Base-by-base conservation (phyloP, 768 basidiomycete genomes). In the Rhodotorula graminis region DNA sequence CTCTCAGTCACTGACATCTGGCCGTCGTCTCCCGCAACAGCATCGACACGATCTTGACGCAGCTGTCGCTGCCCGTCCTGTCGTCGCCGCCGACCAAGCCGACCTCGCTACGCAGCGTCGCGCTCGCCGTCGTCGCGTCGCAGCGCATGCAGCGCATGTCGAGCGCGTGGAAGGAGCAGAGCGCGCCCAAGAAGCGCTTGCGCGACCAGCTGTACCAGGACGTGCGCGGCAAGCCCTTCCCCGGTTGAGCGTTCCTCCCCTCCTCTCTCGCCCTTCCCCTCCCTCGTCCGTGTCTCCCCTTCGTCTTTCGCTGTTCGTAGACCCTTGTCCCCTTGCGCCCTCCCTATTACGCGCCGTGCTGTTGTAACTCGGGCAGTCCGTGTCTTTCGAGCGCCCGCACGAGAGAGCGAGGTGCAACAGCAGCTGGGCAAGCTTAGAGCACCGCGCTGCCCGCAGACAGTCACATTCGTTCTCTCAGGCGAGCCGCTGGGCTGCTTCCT, bases 201-300 rank as follows among this genome's bases (percentile, higher is more conserved):
- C 44, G 74, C 29, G 74, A 64, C 1, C 64, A 75, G 57, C 76
- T 74, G 27, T 78, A 78, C 60, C 67, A 64, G 31, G 65, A 61
- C 33, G 70, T 67, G 6, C 33, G 77, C n/a, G 77, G 77, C 1
- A 64, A 67, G 50, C 74, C 77, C 19, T 75, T 70, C 67, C 62
- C 69, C 4, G 56, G 47, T 16, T 61, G 53, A 55, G n/a, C 53
- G 53, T 25, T 0, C 23, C 25, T 11, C 14, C 14, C 14, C 10
- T 3, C 52, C 53, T 8, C 53, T 15, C 37, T 37, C 37, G 37
- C 50, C 1, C 23, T 6, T 11, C 15, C n/a, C 14, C 14, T 5
- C 8, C 53, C 29, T 27, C n/a, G 27, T 29, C 53, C 11, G 2
- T 55, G 3, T 14, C 11, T 14, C 29, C 53, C 53, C 53, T 55